These are phyloP conservation scores for Akanthomyces muscarius DNA, from an alignment of 2,329 filamentous ascomycete species.

Conservation along the genomic window DNA sequence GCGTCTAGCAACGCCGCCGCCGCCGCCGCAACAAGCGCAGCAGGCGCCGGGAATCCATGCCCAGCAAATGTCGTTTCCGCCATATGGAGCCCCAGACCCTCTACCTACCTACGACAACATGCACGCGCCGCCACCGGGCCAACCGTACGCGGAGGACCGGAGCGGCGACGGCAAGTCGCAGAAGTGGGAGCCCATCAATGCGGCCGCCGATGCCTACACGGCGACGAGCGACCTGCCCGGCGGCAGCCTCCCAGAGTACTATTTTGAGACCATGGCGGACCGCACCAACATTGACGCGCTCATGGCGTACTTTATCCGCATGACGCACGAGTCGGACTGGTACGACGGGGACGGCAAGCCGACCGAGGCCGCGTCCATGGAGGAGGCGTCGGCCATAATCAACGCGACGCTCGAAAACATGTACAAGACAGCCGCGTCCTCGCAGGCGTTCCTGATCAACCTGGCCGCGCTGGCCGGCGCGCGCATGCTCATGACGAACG, in stretches of 20 bases:
- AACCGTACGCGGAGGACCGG: neutral
- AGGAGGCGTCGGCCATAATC: slow-evolving; percentile 52
- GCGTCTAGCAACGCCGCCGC: slow-evolving; percentile 56
- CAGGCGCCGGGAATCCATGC: neutral
- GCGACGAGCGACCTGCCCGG: neutral
- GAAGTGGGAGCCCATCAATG: slow-evolving; percentile 8
- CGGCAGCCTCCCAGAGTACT: slow-evolving; percentile 26
- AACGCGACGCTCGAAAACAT: slow-evolving; percentile 51
- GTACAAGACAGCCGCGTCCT: slow-evolving; percentile 45
- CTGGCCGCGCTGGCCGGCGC: slow-evolving; percentile 54
- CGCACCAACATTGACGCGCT: slow-evolving; percentile 55
- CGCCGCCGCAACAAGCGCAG: slow-evolving; percentile 27
- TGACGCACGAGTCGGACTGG: slow-evolving; percentile 50
- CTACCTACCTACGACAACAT: slow-evolving; percentile 15
- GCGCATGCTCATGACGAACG: slow-evolving; percentile 43
- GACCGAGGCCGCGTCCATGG: slow-evolving; percentile 41
- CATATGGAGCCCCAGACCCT: neutral
- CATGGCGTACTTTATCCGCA: slow-evolving; percentile 51
- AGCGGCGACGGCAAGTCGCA: neutral
- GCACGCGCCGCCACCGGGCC: slow-evolving; percentile 5
- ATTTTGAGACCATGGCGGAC: slow-evolving; percentile 38
- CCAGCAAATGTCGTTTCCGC: neutral
- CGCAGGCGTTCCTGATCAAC: slow-evolving; percentile 57
- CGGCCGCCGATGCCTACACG: neutral
- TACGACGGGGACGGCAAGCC: slow-evolving; percentile 42